Conservation (phyloP, 345 rosid species). For the Linum tenue region DNA sequence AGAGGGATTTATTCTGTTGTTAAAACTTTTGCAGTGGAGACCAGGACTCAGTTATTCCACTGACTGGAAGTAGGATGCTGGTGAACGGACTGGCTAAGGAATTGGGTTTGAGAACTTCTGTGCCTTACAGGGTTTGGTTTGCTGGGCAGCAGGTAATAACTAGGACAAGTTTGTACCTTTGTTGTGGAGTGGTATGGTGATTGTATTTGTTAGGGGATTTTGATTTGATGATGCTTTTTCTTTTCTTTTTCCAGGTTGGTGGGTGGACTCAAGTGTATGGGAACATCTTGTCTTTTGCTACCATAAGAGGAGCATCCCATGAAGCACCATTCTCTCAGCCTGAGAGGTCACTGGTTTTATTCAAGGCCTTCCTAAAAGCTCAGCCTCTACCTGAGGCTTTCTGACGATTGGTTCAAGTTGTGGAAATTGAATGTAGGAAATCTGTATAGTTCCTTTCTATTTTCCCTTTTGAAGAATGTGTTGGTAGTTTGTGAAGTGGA, state of each 20-base stretch:
- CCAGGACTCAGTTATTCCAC: conserved; percentile 1
- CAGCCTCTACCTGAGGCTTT: not conserved
- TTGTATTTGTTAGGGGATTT: too few species aligned
- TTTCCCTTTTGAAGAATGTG: too few species aligned
- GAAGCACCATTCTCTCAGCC: conserved; percentile 5
- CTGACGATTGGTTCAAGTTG: not conserved
- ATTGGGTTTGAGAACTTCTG: not conserved
- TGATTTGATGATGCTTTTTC: too few species aligned
- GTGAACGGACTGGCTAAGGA: not conserved
- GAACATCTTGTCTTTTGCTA: not conserved
- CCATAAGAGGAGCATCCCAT: not conserved
- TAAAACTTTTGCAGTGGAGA: not conserved
- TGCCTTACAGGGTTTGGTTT: conserved; percentile 2
- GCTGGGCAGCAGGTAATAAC: conserved; percentile 3
- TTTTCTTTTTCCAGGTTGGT: not conserved
- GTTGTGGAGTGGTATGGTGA: not conserved
- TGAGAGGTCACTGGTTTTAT: not conserved
- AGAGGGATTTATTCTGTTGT: too few species aligned
- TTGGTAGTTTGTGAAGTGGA: too few species aligned
- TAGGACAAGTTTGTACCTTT: not conserved
- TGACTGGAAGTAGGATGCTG: not conserved
- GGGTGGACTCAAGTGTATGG: conserved; percentile 6
- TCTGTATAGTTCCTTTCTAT: too few species aligned
- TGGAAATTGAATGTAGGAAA: too few species aligned
- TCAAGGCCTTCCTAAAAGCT: not conserved